Conservation (phyloP, 768 basidiomycete species). For the Xanthoconium purpureum region DNA sequence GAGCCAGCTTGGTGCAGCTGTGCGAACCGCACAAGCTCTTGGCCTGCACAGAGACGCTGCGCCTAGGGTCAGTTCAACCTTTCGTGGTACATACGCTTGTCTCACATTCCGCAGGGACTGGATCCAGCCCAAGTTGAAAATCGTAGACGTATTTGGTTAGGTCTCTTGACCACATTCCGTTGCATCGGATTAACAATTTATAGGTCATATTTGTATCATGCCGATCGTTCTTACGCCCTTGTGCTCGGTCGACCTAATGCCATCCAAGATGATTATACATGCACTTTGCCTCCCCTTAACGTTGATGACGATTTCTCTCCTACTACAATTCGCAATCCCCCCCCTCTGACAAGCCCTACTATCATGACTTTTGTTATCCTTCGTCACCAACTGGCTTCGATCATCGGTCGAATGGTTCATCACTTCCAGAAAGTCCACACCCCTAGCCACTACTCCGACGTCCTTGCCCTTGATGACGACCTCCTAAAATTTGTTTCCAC, state of each 20-base stretch:
- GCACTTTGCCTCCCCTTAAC: conserved; percentile 73
- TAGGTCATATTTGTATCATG: conserved; percentile 91
- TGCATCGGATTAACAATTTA: conserved; percentile 4
- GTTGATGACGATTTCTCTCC: conserved; percentile 57
- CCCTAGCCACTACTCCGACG: conserved; percentile 79
- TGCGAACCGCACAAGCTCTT: conserved; percentile 89
- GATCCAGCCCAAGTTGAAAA: conserved; percentile 81
- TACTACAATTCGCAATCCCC: conserved; percentile 45
- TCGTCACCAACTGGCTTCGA: conserved; percentile 73
- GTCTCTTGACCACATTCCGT: not conserved
- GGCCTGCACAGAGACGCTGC: conserved; percentile 89
- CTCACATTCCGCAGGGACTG: conserved; percentile 49
- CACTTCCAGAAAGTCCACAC: conserved; percentile 87
- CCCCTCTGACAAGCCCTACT: conserved; percentile 69
- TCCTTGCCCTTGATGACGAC: conserved; percentile 78
- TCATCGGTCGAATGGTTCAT: conserved; percentile 88
- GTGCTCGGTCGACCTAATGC: conserved; percentile 88
- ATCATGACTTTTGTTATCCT: conserved; percentile 86
- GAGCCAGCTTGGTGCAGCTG: conserved; percentile 91
- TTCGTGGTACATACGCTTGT: not conserved
- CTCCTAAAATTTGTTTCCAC: conserved; percentile 69
- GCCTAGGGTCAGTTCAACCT: conserved; percentile 57
- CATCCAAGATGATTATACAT: conserved; percentile 87
- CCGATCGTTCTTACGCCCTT: conserved; percentile 88
- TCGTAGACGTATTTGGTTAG: conserved; percentile 82